These are phyloP conservation scores for Polychytrium aggregatum DNA, from an alignment of 192 early-diverging fungal genomes.

Conservation along the genomic window DNA sequence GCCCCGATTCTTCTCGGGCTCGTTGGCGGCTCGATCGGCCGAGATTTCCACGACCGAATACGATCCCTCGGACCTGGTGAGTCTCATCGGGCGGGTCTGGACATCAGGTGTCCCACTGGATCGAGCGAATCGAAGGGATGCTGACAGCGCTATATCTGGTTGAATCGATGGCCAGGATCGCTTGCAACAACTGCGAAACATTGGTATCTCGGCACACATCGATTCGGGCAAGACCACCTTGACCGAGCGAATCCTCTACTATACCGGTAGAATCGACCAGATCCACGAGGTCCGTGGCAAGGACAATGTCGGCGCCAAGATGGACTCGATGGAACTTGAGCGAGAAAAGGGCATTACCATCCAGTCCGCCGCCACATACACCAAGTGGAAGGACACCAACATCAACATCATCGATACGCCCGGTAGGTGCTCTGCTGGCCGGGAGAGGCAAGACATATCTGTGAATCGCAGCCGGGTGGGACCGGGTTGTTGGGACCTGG, in stretches of 20 bases:
- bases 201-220: slow-evolving; percentile 73
- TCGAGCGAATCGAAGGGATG: no score
- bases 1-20: no score
- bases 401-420: slow-evolving; percentile 96
- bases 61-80: no score
- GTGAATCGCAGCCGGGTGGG: no score
- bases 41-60: no score
- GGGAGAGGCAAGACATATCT: neutral
- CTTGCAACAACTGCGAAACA: slow-evolving; percentile 22
- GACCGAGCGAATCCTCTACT: slow-evolving; percentile 94
- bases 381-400: slow-evolving; percentile 50
- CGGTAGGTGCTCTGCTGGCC: slow-evolving; percentile 22
- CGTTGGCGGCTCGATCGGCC: no score
- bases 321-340: slow-evolving; percentile 99
- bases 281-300: slow-evolving; percentile 69
- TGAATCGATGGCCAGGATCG: no score
- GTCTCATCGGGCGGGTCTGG: no score
- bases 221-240: slow-evolving; percentile 94
- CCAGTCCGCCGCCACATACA: slow-evolving; percentile 86
- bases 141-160: no score
- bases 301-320: slow-evolving; percentile 91
- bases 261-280: slow-evolving; percentile 84
- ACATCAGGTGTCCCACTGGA: no score
- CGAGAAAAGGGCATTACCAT: slow-evolving; percentile 98
- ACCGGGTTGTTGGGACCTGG: no score